Evolutionary conservation across 352 stramenopile species (phyloP).

Genomic region (Phytophthora gonapodyides): DNA sequence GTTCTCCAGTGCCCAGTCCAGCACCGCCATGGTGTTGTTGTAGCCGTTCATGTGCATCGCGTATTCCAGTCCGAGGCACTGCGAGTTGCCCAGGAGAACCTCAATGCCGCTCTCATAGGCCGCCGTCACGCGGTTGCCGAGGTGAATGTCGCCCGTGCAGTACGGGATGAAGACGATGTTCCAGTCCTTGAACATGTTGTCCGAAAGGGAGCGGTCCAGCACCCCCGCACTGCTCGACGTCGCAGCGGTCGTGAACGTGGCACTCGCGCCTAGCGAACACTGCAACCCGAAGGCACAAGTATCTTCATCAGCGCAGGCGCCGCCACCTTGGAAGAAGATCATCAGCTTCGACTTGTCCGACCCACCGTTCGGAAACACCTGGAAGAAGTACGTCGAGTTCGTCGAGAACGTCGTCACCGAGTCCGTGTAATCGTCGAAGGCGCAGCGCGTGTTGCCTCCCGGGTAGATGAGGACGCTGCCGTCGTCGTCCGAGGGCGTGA

Average conservation of each 20-base stretch:
- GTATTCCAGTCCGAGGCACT: conserved; percentile 44
- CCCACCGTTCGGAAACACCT: conserved; percentile 50
- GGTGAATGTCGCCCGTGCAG: conserved; percentile 73
- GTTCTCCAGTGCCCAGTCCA: conserved; percentile 65
- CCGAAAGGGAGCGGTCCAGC: conserved; percentile 46
- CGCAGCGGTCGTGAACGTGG: conserved; percentile 51
- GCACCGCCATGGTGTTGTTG: conserved; percentile 61
- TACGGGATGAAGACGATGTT: conserved; percentile 76
- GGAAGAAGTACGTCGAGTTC: conserved; percentile 62
- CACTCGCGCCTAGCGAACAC: conserved; percentile 41
- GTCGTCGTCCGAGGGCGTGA: conserved; percentile 32
- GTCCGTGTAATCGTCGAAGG: conserved; percentile 50
- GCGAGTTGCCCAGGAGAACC: conserved; percentile 36
- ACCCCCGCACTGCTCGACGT: conserved; percentile 48
- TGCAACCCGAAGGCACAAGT: conserved; percentile 65
- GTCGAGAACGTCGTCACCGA: conserved; percentile 38
- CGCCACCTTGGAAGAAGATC: conserved; percentile 67
- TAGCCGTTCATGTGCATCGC: conserved; percentile 65
- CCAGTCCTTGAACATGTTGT: conserved; percentile 75
- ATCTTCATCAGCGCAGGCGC: conserved; percentile 54
- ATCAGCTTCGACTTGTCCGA: conserved; percentile 62
- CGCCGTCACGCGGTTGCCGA: conserved; percentile 42
- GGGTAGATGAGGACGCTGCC: conserved; percentile 53
- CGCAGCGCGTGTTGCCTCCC: conserved; percentile 51
- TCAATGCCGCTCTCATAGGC: conserved; percentile 39